These are phyloP conservation scores for Xylaria sp. DNA, from an alignment of 495 filamentous ascomycete species.

Conservation along the genomic window DNA sequence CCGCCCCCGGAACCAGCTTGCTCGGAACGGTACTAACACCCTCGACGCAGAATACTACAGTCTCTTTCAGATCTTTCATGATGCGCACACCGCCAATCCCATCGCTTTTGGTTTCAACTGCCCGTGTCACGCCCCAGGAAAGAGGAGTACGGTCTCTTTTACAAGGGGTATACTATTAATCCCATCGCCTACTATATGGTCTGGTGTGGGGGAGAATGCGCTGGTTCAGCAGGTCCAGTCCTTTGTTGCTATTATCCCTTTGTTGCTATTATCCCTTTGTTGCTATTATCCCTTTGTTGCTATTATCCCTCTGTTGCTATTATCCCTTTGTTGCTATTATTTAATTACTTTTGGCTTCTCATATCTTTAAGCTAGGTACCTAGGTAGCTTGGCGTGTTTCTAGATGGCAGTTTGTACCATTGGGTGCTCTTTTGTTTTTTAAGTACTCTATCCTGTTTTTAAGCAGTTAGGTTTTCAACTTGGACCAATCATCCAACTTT, in stretches of 20 bases:
- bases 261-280: too few relatives aligned
- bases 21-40: background rate
- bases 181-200: background rate
- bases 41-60: background rate
- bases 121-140: too few relatives aligned
- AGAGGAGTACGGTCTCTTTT: background rate
- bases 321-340: too few relatives aligned
- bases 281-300: too few relatives aligned
- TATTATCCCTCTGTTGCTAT: too few relatives aligned
- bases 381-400: background rate
- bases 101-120: background rate
- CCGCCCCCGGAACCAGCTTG: background rate
- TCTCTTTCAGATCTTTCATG: conserved; percentile 6
- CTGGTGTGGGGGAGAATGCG: background rate
- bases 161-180: background rate
- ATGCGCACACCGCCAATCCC: conserved; percentile 1
- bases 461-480: conserved; percentile 1
- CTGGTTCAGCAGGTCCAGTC: background rate
- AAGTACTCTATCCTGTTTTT: background rate
- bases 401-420: background rate
- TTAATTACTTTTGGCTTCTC: background rate
- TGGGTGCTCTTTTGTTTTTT: background rate
- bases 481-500: background rate
- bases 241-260: background rate
- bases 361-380: too few relatives aligned